Conservation (phyloP, 768 basidiomycete genomes). For the Leucocoprinus sp. region DNA sequence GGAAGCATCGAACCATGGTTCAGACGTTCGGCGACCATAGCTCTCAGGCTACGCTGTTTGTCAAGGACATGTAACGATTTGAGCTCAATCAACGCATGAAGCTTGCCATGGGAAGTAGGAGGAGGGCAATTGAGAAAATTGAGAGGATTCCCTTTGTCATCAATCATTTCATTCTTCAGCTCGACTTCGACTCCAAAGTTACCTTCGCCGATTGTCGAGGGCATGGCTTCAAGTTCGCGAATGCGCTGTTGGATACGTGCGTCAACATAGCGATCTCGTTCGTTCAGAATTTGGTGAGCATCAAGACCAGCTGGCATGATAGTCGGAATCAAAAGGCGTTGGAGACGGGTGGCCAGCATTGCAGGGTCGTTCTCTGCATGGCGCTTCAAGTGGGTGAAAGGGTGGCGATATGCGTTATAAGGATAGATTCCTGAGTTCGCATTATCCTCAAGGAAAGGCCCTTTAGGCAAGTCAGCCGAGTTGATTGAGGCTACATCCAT, state of each 20-base stretch:
- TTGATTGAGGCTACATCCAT: constrained; percentile 35
- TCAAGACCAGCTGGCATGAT: constrained; percentile 90
- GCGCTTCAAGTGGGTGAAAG: constrained; percentile 73
- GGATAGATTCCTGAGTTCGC: constrained; percentile 78
- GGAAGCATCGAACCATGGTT: constrained; percentile 84
- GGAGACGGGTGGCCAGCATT: constrained; percentile 63
- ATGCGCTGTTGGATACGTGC: constrained; percentile 85
- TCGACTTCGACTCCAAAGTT: constrained; percentile 44
- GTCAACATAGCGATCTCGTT: constrained; percentile 87
- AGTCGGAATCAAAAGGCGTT: constrained; percentile 78
- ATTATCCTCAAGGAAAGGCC: constrained; percentile 73
- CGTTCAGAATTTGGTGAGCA: constrained; percentile 83
- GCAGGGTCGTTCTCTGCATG: constrained; percentile 49
- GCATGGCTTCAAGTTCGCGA: constrained; percentile 72
- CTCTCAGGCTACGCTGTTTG: constrained; percentile 84
- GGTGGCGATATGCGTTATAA: constrained; percentile 84
- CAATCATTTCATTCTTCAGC: constrained; percentile 27
- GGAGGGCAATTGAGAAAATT: constrained; percentile 45
- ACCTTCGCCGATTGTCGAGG: constrained; percentile 75
- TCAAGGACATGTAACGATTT: constrained; percentile 83
- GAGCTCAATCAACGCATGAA: constrained; percentile 88
- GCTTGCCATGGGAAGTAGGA: constrained; percentile 67
- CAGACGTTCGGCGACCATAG: constrained; percentile 79
- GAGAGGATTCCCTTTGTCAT: constrained; percentile 34
- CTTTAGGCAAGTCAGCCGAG: constrained; percentile 58